phyloP scores from a whole-genome alignment of 129 eudicot species.

The Apium graveolens region DNA sequence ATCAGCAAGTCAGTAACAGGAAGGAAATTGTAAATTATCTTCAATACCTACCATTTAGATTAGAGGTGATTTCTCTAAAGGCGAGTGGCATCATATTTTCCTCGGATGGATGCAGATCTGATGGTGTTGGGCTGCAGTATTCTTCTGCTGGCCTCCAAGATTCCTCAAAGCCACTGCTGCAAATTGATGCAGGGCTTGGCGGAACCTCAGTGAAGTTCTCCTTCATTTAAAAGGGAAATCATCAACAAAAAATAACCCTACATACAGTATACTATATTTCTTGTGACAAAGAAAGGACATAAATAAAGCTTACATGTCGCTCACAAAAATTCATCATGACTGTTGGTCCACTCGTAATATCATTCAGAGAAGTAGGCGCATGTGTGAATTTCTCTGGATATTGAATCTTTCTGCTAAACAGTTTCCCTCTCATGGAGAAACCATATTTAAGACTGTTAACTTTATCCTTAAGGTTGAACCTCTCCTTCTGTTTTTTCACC shows the following conservation, averaged over 20 bases:
- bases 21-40: background rate
- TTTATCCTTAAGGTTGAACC: slow-evolving; percentile 64
- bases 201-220: slow-evolving; percentile 96
- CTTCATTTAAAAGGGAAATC: slow-evolving; percentile 24
- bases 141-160: slow-evolving; percentile 58
- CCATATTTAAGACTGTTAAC: slow-evolving; percentile 66
- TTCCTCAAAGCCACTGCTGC: slow-evolving; percentile 76
- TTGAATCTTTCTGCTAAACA: slow-evolving; percentile 67
- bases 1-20: background rate
- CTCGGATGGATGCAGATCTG: slow-evolving; percentile 49
- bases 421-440: slow-evolving; percentile 48
- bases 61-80: slow-evolving; percentile 82
- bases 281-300: background rate
- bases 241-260: background rate
- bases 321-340: slow-evolving; percentile 39
- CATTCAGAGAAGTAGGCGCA: slow-evolving; percentile 39
- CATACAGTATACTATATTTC: background rate
- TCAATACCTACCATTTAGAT: slow-evolving; percentile 48
- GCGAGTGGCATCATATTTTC: slow-evolving; percentile 52
- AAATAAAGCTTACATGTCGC: slow-evolving; percentile 46
- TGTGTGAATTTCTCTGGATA: slow-evolving; percentile 37
- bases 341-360: slow-evolving; percentile 52
- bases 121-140: slow-evolving; percentile 52
- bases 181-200: slow-evolving; percentile 97
- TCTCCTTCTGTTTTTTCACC: slow-evolving; percentile 62